These are phyloP conservation scores for Salix brachista DNA, from an alignment of 345 rosid species.

Conservation along the genomic window DNA sequence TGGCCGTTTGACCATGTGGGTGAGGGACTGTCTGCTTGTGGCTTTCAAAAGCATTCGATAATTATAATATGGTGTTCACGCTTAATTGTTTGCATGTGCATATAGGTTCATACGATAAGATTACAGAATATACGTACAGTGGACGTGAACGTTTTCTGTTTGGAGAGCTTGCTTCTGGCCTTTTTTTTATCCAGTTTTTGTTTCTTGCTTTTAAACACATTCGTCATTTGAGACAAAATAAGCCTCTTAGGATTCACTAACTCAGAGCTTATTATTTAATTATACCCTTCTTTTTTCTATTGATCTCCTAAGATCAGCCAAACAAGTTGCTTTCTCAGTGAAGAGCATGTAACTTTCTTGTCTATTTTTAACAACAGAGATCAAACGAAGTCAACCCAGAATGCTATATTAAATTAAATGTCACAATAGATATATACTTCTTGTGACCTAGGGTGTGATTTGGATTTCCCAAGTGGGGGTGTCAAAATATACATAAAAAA, in stretches of 20 bases:
- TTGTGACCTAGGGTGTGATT: background rate
- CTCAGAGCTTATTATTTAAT: background rate
- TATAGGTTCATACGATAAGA: background rate
- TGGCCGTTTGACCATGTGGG: background rate
- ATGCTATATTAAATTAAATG: background rate
- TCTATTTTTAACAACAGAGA: background rate
- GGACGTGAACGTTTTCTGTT: background rate
- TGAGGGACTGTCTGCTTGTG: background rate
- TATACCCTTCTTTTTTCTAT: background rate
- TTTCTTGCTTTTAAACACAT: background rate
- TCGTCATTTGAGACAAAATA: background rate
- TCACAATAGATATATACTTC: background rate
- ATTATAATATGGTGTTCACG: background rate
- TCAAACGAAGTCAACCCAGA: background rate
- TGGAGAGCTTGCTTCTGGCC: conserved; percentile 4
- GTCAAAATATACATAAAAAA: too few species aligned
- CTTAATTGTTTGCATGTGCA: background rate
- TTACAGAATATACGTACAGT: background rate
- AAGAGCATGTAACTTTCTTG: background rate
- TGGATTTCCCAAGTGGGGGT: too few species aligned
- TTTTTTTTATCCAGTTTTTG: background rate
- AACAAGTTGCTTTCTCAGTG: background rate
- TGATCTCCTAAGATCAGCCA: background rate
- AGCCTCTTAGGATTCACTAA: background rate
- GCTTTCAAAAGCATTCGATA: background rate